Conservation (phyloP, 208 protist species). For the Leptomonas seymouri region DNA sequence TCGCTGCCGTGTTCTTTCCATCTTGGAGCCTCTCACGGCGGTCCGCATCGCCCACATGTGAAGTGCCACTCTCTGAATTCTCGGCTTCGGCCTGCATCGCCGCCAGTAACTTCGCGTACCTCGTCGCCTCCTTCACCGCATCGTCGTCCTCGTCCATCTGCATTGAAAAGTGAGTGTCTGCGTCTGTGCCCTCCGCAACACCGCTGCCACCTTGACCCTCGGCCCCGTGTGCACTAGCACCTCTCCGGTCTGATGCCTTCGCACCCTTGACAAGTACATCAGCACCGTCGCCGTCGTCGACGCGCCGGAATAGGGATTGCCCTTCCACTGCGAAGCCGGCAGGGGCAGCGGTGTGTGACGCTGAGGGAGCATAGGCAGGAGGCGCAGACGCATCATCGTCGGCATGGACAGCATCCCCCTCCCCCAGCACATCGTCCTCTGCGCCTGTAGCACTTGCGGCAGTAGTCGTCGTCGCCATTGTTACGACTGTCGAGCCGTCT, state of each 20-base stretch:
- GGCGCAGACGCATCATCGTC: not conserved
- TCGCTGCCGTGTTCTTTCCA: not conserved
- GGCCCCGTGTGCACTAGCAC: not conserved
- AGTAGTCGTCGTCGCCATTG: too few relatives aligned
- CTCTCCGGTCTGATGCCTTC: not conserved
- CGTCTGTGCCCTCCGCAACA: not conserved
- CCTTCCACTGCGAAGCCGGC: not conserved
- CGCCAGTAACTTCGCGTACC: constrained; percentile 41
- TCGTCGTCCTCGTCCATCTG: constrained; percentile 61
- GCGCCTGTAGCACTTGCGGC: not conserved
- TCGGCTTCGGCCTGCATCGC: constrained; percentile 31
- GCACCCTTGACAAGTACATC: not conserved
- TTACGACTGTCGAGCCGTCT: not conserved
- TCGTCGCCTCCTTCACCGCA: constrained; percentile 70
- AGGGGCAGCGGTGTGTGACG: not conserved
- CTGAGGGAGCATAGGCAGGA: constrained; percentile 5
- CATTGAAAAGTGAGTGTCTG: constrained; percentile 26
- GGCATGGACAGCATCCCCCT: constrained; percentile 16
- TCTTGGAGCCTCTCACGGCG: not conserved
- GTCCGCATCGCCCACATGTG: not conserved
- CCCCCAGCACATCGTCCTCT: constrained; percentile 21
- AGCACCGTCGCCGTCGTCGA: constrained; percentile 13
- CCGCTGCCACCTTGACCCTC: not conserved
- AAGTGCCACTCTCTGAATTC: not conserved
- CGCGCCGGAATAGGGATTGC: constrained; percentile 10